These are phyloP conservation scores for Aspergillus egyptiacus DNA, from an alignment of 495 filamentous ascomycete species.

Conservation along the genomic window DNA sequence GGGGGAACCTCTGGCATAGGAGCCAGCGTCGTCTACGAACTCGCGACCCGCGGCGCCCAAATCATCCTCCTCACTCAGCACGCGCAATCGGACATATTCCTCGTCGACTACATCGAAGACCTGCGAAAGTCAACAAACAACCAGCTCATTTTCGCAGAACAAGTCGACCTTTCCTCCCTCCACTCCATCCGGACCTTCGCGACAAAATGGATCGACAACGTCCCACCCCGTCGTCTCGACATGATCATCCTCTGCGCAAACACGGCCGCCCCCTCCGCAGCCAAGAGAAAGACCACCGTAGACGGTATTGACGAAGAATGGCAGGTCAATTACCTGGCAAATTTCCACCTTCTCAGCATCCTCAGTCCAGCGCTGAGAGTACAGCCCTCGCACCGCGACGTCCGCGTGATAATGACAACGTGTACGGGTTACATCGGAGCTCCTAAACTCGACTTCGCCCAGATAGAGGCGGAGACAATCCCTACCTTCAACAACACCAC, in stretches of 20 bases:
- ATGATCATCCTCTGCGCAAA: constrained; percentile 85
- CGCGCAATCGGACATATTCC: constrained; percentile 73
- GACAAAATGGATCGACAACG: constrained; percentile 98
- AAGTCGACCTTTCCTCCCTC: constrained; percentile 81
- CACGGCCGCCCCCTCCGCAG: constrained; percentile 56
- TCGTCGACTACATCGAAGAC: constrained; percentile 88
- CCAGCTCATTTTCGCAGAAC: constrained; percentile 88
- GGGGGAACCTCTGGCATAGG: constrained; percentile 95
- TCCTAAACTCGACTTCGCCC: constrained; percentile 48
- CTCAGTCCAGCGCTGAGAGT: constrained; percentile 79
- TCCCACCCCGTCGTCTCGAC: constrained; percentile 84
- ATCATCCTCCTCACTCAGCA: constrained; percentile 83
- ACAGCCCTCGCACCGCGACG: constrained; percentile 89
- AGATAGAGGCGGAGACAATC: constrained; percentile 18
- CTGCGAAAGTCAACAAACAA: constrained; percentile 75
- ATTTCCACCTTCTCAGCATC: constrained; percentile 90
- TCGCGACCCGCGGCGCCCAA: constrained; percentile 83
- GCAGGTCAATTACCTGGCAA: constrained; percentile 92
- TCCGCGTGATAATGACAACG: constrained; percentile 77
- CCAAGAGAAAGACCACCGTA: constrained; percentile 47
- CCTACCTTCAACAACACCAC: constrained; percentile 15
- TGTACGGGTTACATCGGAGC: constrained; percentile 81
- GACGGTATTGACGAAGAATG: constrained; percentile 85
- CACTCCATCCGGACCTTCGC: constrained; percentile 88
- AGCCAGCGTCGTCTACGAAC: constrained; percentile 60